These are phyloP conservation scores for Huntiella bhutanensis DNA, from an alignment of 2,329 filamentous ascomycete species.

Conservation along the genomic window DNA sequence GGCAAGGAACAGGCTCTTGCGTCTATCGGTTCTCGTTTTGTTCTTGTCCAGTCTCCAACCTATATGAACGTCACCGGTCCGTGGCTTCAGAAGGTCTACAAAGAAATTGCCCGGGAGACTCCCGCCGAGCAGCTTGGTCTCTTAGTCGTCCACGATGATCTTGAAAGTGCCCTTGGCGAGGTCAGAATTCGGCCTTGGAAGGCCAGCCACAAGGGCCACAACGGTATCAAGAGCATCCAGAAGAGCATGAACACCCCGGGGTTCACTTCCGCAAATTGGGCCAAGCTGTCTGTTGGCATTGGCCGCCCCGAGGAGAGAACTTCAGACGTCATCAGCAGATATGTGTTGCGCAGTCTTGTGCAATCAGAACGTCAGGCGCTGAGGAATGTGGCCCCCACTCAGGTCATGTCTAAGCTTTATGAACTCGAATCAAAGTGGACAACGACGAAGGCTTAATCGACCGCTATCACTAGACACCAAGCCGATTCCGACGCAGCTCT, in stretches of 20 bases:
- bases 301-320: slow-evolving; percentile 59
- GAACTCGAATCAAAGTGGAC: neutral
- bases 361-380: slow-evolving; percentile 30
- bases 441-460: neutral
- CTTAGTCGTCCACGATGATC: slow-evolving; percentile 74
- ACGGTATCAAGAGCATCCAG: slow-evolving; percentile 52
- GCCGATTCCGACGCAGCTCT: slow-evolving; percentile 56
- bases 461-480: slow-evolving; percentile 19
- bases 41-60: slow-evolving; percentile 54
- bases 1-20: slow-evolving; percentile 33
- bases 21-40: slow-evolving; percentile 33
- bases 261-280: slow-evolving; percentile 26
- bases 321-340: slow-evolving; percentile 46
- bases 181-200: slow-evolving; percentile 46
- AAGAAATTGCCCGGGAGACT: slow-evolving; percentile 26
- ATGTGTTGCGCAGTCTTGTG: slow-evolving; percentile 56
- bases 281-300: slow-evolving; percentile 64
- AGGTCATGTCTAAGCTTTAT: slow-evolving; percentile 31
- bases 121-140: slow-evolving; percentile 26
- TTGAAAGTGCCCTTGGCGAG: slow-evolving; percentile 53
- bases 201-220: slow-evolving; percentile 50
- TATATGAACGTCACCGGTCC: slow-evolving; percentile 74
- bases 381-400: slow-evolving; percentile 30
- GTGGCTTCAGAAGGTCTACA: slow-evolving; percentile 48
- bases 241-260: slow-evolving; percentile 25